phyloP scores from a whole-genome alignment of 768 basidiomycete species.

The Galerina sulciceps region DNA sequence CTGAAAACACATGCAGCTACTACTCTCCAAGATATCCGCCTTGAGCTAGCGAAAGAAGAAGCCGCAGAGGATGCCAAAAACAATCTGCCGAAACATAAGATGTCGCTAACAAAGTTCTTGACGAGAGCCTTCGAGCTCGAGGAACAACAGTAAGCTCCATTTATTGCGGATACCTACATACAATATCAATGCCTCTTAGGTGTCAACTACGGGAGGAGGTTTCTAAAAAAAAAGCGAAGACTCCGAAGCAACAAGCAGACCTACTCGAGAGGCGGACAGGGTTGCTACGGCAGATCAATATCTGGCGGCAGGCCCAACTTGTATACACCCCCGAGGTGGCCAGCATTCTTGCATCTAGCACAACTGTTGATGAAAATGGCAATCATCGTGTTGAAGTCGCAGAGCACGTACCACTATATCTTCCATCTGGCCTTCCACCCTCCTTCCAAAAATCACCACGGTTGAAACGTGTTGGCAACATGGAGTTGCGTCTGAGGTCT shows the following conservation, averaged over 20 bases:
- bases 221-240: not conserved
- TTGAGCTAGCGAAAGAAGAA: constrained; percentile 15
- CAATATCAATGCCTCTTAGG: not conserved
- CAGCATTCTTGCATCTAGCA: not conserved
- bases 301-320: constrained; percentile 13
- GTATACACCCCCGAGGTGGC: constrained; percentile 12
- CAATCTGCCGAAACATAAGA: not conserved
- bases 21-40: constrained; percentile 12
- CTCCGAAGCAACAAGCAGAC: constrained; percentile 10
- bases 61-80: not conserved
- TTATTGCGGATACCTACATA: not conserved
- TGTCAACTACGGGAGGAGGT: not conserved
- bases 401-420: not conserved
- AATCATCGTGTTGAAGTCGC: not conserved
- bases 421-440: constrained; percentile 8
- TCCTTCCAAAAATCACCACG: not conserved
- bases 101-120: constrained; percentile 4
- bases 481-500: constrained; percentile 15
- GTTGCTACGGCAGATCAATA: constrained; percentile 5
- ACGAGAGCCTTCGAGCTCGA: constrained; percentile 13
- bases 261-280: constrained; percentile 11
- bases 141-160: constrained; percentile 15
- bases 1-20: not conserved
- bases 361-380: not conserved
- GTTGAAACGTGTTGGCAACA: not conserved